Evolutionary conservation across 164 flowering plant genomes (phyloP), one percentile per base, ranked within the genome.

Genomic region (Liquidambar formosana): DNA sequence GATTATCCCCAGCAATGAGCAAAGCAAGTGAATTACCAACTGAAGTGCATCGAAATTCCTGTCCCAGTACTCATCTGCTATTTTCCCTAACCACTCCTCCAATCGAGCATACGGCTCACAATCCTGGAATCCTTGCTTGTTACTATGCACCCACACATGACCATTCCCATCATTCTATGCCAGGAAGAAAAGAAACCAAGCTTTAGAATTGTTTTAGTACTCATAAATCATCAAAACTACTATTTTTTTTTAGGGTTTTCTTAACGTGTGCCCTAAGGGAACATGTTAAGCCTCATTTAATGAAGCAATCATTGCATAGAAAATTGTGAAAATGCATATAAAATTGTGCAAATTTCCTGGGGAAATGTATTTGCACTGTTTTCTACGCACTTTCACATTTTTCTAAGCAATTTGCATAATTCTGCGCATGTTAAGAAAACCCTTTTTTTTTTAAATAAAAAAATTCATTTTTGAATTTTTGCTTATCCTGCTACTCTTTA

Each of bases 41-140:
- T 63, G 38, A 61, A 88, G 70, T n/a, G 33, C 45, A 72, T 86
- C 87, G 68, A 75, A 79, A 76, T 80, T 68, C 0, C 48, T 69
- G 71, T 86, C 89, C 83, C 85, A 77, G 52, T 86, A 86, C 68
- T 74, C 81, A 74, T 88, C 81, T 8, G 71, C 51, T 67, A n/a
- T 74, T 22, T 69, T 63, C 22, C 84, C 81, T 64, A 88, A 69
- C 92, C 92, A 88, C 57, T 83, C 75, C 78, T 84, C 90, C 66
- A 88, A 64, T 33, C 43, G 57, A 27, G 88, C 88, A 83, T 88
- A 88, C 10, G 62, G 72, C 74, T 88, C 90, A 73, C 87, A 84
- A 66, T 86, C 92, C 64, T 72, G 84, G 43, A 88, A 88, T 12
- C 81, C 82, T 76, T 88, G 92, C 69, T 88, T 88, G 62, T 76